phyloP scores from a whole-genome alignment of 495 filamentous ascomycete species.

The Aspergillus leporis region DNA sequence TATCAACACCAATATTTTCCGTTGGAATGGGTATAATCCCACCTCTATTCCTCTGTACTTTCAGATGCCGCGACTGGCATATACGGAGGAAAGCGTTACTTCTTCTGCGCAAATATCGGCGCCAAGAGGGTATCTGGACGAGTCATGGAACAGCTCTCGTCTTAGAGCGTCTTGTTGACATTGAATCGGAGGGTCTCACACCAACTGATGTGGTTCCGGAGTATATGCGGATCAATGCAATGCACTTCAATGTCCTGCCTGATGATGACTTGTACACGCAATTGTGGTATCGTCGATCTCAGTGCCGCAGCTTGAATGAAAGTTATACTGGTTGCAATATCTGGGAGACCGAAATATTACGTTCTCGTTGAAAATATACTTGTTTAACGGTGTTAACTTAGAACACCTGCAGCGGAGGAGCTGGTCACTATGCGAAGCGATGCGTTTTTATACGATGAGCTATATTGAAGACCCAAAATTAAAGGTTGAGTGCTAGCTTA shows the following conservation, averaged over 20 bases:
- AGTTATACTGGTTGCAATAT: neutral
- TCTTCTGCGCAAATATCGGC: slow-evolving; percentile 11
- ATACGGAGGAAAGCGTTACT: slow-evolving; percentile 15
- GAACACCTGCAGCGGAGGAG: no score
- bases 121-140: slow-evolving; percentile 18
- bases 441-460: no score
- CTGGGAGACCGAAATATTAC: neutral
- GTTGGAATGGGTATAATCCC: slow-evolving; percentile 18
- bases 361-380: no score
- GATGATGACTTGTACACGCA: neutral
- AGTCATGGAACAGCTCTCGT: slow-evolving; percentile 6
- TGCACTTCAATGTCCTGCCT: neutral
- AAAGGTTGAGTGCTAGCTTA: no score
- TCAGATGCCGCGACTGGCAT: slow-evolving; percentile 22
- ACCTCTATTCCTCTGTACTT: slow-evolving; percentile 17
- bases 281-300: neutral
- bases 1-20: slow-evolving; percentile 16
- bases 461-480: no score
- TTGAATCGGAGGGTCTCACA: slow-evolving; percentile 14
- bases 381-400: no score
- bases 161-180: slow-evolving; percentile 12
- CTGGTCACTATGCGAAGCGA: no score
- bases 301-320: neutral
- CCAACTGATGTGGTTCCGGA: slow-evolving; percentile 17
- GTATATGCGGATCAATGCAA: slow-evolving; percentile 11